These are phyloP conservation scores for Colletotrichum chlorophyti DNA, from an alignment of 2,329 filamentous ascomycete species.

Conservation along the genomic window DNA sequence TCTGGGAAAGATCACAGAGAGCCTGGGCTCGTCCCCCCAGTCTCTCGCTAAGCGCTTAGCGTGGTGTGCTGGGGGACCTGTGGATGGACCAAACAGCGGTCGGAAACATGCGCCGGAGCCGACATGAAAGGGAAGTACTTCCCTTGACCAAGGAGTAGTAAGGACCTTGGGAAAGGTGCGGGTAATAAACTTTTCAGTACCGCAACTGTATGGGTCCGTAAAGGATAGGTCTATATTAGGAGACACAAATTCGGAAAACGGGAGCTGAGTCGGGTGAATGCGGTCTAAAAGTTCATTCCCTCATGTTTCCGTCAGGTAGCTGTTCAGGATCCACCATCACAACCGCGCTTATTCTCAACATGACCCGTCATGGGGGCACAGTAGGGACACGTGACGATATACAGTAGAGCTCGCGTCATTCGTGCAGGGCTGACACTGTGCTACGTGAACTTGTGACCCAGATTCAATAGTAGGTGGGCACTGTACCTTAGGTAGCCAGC, in stretches of 20 bases:
- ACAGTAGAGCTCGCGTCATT: slow-evolving; percentile 17
- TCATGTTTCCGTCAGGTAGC: too few relatives aligned
- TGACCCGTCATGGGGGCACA: too few relatives aligned
- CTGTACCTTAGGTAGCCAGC: neutral
- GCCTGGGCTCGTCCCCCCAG: slow-evolving; percentile 32
- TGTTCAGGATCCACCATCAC: neutral
- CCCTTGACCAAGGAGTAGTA: neutral
- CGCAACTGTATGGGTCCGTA: too few relatives aligned
- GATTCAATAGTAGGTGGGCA: too few relatives aligned
- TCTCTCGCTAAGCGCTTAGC: slow-evolving; percentile 38
- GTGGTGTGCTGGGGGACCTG: slow-evolving; percentile 20
- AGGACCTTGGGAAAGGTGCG: neutral
- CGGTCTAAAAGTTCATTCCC: too few relatives aligned
- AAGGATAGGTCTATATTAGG: too few relatives aligned
- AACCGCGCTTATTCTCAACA: neutral
- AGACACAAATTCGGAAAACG: too few relatives aligned
- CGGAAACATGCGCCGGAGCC: slow-evolving; percentile 29
- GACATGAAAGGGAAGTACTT: slow-evolving; percentile 14
- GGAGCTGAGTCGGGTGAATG: too few relatives aligned
- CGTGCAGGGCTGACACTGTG: slow-evolving; percentile 33
- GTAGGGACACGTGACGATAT: slow-evolving; percentile 20
- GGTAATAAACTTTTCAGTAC: too few relatives aligned
- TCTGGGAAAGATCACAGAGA: slow-evolving; percentile 29
- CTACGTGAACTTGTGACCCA: too few relatives aligned
- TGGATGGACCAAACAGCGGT: slow-evolving; percentile 25